Evolutionary conservation across 2,329 filamentous ascomycete genomes (phyloP).

Genomic region (Canariomyces notabilis): DNA sequence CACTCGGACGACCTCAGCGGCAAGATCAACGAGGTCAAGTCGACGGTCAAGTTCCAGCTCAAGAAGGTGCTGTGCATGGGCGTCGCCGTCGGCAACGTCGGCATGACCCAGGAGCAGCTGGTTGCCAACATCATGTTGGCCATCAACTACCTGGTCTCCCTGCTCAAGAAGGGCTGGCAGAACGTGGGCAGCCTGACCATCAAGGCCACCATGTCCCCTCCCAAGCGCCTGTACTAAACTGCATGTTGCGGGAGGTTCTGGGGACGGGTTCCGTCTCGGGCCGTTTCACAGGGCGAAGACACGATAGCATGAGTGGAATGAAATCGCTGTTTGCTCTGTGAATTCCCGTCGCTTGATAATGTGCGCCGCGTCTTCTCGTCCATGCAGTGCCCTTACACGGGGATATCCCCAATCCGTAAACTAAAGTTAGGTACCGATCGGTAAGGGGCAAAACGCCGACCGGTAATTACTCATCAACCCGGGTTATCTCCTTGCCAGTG

Average conservation of each 20-base stretch:
- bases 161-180: slow-evolving; percentile 99
- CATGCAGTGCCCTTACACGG: too few species aligned
- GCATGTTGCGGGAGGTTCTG: slow-evolving; percentile 7
- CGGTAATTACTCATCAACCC: not conserved
- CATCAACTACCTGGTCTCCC: slow-evolving; percentile 99
- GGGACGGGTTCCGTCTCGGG: slow-evolving; percentile 4
- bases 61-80: slow-evolving; percentile 99
- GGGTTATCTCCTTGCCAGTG: too few species aligned
- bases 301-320: slow-evolving; percentile 13
- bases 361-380: too few species aligned
- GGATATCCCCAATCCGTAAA: too few species aligned
- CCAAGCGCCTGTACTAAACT: slow-evolving; percentile 90
- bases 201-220: slow-evolving; percentile 99
- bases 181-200: slow-evolving; percentile 99
- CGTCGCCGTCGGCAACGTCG: slow-evolving; percentile 98
- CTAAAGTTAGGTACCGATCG: too few species aligned
- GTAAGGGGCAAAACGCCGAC: not conserved
- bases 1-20: slow-evolving; percentile 87
- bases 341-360: not conserved
- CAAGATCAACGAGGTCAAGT: slow-evolving; percentile 99
- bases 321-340: slow-evolving; percentile 10
- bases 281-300: slow-evolving; percentile 4
- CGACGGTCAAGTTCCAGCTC: slow-evolving; percentile 99
- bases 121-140: slow-evolving; percentile 99
- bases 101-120: slow-evolving; percentile 93